Evolutionary conservation across 1,284 basidiomycete species (phyloP).

Genomic region (Polyporus tsugae): DNA sequence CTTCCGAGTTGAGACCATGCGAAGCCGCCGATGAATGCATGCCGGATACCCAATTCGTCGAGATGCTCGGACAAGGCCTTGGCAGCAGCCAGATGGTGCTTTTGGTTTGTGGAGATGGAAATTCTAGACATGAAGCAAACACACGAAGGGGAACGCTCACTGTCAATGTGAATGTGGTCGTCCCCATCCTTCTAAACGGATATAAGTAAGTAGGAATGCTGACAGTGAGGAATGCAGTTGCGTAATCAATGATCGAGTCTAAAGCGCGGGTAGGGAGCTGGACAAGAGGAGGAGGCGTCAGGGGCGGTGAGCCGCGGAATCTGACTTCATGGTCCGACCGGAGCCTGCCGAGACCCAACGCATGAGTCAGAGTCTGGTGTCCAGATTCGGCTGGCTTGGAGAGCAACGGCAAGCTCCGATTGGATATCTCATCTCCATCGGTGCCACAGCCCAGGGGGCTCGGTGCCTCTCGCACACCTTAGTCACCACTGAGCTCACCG

Average conservation of each 20-base stretch:
- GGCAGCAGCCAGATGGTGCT: constrained; percentile 38
- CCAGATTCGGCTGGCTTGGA: neutral
- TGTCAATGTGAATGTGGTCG: neutral
- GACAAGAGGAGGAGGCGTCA: neutral
- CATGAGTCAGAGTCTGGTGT: constrained; percentile 11
- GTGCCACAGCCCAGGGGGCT: neutral
- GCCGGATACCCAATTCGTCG: constrained; percentile 31
- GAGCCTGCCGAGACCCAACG: no score
- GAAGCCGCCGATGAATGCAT: constrained; percentile 48
- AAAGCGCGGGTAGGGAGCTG: neutral
- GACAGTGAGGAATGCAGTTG: neutral
- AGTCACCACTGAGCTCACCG: neutral
- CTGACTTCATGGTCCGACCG: no score
- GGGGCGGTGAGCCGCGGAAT: neutral
- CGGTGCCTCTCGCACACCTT: neutral
- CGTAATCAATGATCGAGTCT: constrained; percentile 3
- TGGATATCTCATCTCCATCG: neutral
- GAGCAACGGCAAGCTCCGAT: neutral
- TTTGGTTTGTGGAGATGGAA: constrained; percentile 34
- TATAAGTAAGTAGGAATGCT: no score
- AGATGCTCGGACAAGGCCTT: constrained; percentile 36
- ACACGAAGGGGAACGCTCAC: neutral
- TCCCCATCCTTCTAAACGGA: no score
- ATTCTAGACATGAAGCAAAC: constrained; percentile 15
- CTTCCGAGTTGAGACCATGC: constrained; percentile 46